Conservation (phyloP, 495 filamentous ascomycete species). For the Aspergillus wentii region DNA sequence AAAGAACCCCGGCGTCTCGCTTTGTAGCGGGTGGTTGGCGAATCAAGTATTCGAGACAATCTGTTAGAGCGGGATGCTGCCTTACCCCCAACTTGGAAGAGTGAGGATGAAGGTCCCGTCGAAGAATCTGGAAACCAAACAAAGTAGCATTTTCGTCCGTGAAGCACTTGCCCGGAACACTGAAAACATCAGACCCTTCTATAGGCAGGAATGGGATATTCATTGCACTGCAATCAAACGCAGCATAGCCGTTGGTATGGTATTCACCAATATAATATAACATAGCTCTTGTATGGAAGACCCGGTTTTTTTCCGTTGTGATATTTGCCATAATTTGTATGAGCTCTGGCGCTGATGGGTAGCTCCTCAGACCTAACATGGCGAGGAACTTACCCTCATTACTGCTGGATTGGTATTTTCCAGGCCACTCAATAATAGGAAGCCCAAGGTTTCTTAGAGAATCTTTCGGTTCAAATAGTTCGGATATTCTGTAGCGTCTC, state of each 20-base stretch:
- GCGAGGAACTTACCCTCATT: conserved; percentile 69
- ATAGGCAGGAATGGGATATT: conserved; percentile 68
- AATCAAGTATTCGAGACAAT: conserved; percentile 67
- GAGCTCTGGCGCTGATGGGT: conserved; percentile 64
- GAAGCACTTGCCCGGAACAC: conserved; percentile 73
- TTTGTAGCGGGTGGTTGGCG: conserved; percentile 62
- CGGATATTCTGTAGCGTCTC: conserved; percentile 70
- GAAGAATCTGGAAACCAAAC: conserved; percentile 74
- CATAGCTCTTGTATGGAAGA: conserved; percentile 60
- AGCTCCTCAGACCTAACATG: conserved; percentile 62
- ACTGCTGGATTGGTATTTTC: conserved; percentile 55
- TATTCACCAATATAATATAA: conserved; percentile 80
- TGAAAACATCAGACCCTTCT: conserved; percentile 57
- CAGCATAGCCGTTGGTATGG: conserved; percentile 66
- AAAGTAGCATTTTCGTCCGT: conserved; percentile 71
- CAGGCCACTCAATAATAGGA: conserved; percentile 82
- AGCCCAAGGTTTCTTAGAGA: conserved; percentile 62
- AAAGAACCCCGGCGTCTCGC: conserved; percentile 62
- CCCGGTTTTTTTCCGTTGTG: conserved; percentile 46
- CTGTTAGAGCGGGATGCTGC: conserved; percentile 68
- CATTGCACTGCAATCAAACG: conserved; percentile 50
- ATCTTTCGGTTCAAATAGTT: conserved; percentile 81
- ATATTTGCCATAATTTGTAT: conserved; percentile 68
- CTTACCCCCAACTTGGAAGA: conserved; percentile 78
- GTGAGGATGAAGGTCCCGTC: conserved; percentile 66